Evolutionary conservation across 2,329 filamentous ascomycete genomes (phyloP).

Genomic region (Elsinoe fawcettii): DNA sequence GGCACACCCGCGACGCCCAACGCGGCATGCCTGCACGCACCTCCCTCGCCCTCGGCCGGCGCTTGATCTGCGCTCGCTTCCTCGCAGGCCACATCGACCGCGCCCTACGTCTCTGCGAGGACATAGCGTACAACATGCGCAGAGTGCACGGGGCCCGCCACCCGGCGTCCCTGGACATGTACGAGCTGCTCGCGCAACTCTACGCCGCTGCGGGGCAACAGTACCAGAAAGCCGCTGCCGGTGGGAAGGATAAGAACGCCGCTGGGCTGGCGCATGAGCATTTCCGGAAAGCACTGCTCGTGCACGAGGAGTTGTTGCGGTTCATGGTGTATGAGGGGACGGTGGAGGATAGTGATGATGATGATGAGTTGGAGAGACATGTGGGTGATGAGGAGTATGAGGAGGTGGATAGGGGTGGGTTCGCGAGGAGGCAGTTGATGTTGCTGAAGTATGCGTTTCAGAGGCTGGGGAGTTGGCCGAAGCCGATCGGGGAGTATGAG

Average conservation of each 20-base stretch:
- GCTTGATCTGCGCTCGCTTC: slow-evolving; percentile 47
- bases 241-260: slow-evolving; percentile 29
- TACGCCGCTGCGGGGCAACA: slow-evolving; percentile 38
- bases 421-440: slow-evolving; percentile 30
- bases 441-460: slow-evolving; percentile 35
- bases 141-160: slow-evolving; percentile 45
- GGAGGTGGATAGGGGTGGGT: slow-evolving; percentile 20
- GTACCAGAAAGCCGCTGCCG: slow-evolving; percentile 31
- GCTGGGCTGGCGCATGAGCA: slow-evolving; percentile 30
- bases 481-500: slow-evolving; percentile 42
- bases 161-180: too few relatives aligned
- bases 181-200: slow-evolving; percentile 42
- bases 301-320: slow-evolving; percentile 26
- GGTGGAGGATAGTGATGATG: slow-evolving; percentile 29
- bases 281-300: slow-evolving; percentile 33
- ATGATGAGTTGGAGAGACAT: slow-evolving; percentile 26
- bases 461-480: slow-evolving; percentile 40
- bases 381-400: slow-evolving; percentile 21
- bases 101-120: slow-evolving; percentile 42
- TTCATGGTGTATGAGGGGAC: slow-evolving; percentile 12
- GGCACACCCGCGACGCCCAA: slow-evolving; percentile 41
- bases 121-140: slow-evolving; percentile 49
- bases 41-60: slow-evolving; percentile 45
- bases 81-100: slow-evolving; percentile 39
- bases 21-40: slow-evolving; percentile 39